Evolutionary conservation across 2,329 filamentous ascomycete genomes (phyloP), one percentile per base, ranked within the genome.

Genomic region (Hortaea werneckii): DNA sequence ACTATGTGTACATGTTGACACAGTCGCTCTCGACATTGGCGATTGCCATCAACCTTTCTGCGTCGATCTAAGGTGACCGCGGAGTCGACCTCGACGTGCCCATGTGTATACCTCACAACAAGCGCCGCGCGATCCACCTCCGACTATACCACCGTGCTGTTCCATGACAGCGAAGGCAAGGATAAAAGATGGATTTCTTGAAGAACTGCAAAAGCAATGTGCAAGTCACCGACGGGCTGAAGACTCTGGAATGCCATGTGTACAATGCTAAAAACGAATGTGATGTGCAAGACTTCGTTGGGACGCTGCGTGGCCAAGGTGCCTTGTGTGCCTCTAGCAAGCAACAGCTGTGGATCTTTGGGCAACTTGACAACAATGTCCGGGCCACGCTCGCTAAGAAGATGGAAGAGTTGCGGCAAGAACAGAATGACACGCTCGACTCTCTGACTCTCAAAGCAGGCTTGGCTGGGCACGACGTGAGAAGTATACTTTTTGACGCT

Each of bases 131-230:
- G 9, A 9, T 2, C 9, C 9, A 35, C 4, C 32, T n/a, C 8
- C 32, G n/a, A 9, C n/a, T 35, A 35, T 35, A 57, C 42, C 51
- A 59, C 44, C 53, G 47, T 40, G 46, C 58, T 51, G 52, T 59
- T 11, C 54, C 54, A 37, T 58, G 47, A 50, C 45, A 41, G 30
- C 13, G 6, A 8, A 6, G 12, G 6, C 9, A 20, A 4, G 3
- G 7, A 8, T 27, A 40, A 41, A 50, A 34, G 44, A 65, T 65
- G 60, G 63, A 65, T 48, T 59, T 62, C 47, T 48, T 64, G 43
- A 62, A 58, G 47, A 46, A 50, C 37, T 65, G 61, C 54, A 55
- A 49, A 28, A 63, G 62, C 26, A 64, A 65, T 41, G 55, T 59
- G n/a, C 37, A 28, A 29, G 13, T 54, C 10, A 43, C 32, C 2